Evolutionary conservation across 1,284 basidiomycete genomes (phyloP), one percentile per base, ranked within the genome.

Genomic region (Meira miltonrushii): DNA sequence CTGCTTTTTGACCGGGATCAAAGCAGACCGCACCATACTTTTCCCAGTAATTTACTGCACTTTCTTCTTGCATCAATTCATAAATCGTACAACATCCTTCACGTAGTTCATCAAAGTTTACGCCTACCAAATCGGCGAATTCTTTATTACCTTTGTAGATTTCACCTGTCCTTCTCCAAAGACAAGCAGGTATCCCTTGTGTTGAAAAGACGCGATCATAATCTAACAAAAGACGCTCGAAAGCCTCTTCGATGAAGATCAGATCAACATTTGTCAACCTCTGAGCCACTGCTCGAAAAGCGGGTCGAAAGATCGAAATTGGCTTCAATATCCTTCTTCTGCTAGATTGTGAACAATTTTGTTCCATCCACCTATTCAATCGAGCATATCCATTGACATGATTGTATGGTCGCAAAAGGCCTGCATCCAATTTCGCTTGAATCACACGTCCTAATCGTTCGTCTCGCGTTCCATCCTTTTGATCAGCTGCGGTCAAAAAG

Each of bases 41-140:
- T 50, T 94, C 91, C 90, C 90, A 97, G 76, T 95, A 98, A 78
- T 96, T 93, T 23, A 96, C 92, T 1, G 92, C 92, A 5, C 88
- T 89, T 77, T 96, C 93, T 46, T 79, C 78, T 11, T 74, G 72
- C 78, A 79, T 79, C 56, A 97, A 84, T 79, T 98, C 94, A 80
- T 97, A 97, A 57, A 99, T 96, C 71, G 92, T 95, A 48, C 96
- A 79, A 53, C 90, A 86, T 1, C 94, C 94, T 82, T 89, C 88
- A 15, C 88, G 84, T 75, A 90, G 83, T 84, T 87, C 86, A 64
- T 85, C 85, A 33, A 89, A 88, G 62, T 90, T 87, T 1, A 91
- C 83, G 1, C 90, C 89, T 6, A 92, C 87, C 1, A 94, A 81
- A 70, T 91, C 89, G 2, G 89, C 87, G 79, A 94, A 94, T 80